Evolutionary conservation across 352 stramenopile species (phyloP).

Genomic region (Phytopythium delawarense): DNA sequence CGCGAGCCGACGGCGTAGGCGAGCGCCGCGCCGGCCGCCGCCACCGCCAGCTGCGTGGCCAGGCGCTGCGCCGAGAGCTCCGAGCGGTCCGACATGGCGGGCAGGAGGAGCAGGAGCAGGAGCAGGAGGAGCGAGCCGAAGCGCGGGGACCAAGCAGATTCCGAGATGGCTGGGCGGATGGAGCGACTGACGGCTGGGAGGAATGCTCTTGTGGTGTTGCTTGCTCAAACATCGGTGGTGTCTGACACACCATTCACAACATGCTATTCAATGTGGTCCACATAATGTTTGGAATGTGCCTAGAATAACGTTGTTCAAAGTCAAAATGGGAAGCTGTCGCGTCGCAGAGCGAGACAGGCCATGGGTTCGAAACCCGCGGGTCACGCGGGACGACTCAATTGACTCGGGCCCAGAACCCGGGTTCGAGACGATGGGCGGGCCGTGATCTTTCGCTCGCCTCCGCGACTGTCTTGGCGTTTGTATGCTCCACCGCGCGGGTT

Average conservation of each 20-base stretch:
- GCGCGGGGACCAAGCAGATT: neutral
- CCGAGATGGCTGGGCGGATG: neutral
- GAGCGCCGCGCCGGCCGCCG: slow-evolving; percentile 43
- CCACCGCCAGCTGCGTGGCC: slow-evolving; percentile 54
- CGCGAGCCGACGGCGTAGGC: slow-evolving; percentile 62
- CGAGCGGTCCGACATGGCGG: slow-evolving; percentile 15
- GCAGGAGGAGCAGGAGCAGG: neutral
- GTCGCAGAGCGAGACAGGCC: neutral
- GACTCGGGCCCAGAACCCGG: too few relatives aligned
- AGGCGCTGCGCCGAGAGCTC: slow-evolving; percentile 23
- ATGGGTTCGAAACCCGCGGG: neutral
- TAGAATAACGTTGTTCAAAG: neutral
- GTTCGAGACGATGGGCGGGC: neutral
- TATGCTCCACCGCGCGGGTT: neutral
- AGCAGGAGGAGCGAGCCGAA: neutral
- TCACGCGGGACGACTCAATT: too few relatives aligned
- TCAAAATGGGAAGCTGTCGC: neutral
- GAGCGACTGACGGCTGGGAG: neutral
- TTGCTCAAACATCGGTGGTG: neutral
- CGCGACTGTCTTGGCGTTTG: neutral
- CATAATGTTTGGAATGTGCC: too few relatives aligned
- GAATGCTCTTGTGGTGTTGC: neutral
- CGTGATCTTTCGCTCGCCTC: slow-evolving; percentile 1
- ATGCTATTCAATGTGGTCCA: neutral
- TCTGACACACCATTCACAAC: neutral